These are phyloP conservation scores for Vairimorpha apis DNA, from an alignment of 371 early-diverging fungal genomes.

Conservation along the genomic window DNA sequence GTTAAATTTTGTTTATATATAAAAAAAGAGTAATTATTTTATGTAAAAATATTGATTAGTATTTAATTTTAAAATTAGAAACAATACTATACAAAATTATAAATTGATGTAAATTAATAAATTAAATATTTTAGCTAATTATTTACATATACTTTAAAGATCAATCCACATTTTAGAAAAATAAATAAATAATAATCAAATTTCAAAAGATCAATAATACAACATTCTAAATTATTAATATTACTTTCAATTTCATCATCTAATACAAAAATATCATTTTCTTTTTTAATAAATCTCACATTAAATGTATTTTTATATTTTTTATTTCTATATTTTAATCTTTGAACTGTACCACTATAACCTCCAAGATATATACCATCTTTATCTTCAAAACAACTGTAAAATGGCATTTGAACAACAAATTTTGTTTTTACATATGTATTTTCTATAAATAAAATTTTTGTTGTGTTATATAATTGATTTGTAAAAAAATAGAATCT, in stretches of 20 bases:
- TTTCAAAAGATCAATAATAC: not conserved
- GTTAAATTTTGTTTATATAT: no score
- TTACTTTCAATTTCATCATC: not conserved
- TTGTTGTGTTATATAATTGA: not conserved
- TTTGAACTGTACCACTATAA: not conserved
- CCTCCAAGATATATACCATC: not conserved
- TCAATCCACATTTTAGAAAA: constrained; percentile 7
- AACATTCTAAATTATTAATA: not conserved
- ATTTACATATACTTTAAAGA: not conserved
- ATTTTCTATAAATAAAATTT: not conserved
- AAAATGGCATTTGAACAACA: not conserved
- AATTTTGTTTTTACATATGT: not conserved
- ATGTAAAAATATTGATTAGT: no score
- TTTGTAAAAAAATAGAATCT: constrained; percentile 1
- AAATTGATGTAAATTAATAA: not conserved
- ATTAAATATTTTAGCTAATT: not conserved
- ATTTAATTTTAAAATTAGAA: not conserved
- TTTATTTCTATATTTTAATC: not conserved
- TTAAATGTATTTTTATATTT: not conserved
- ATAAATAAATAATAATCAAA: not conserved
- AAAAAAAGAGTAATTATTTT: no score
- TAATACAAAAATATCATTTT: not conserved
- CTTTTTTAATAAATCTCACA: not conserved
- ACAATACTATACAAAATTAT: not conserved
- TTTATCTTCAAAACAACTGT: not conserved